Evolutionary conservation across 305 asterid species (phyloP), one percentile per base, ranked within the genome.

Genomic region (Striga hermonthica): DNA sequence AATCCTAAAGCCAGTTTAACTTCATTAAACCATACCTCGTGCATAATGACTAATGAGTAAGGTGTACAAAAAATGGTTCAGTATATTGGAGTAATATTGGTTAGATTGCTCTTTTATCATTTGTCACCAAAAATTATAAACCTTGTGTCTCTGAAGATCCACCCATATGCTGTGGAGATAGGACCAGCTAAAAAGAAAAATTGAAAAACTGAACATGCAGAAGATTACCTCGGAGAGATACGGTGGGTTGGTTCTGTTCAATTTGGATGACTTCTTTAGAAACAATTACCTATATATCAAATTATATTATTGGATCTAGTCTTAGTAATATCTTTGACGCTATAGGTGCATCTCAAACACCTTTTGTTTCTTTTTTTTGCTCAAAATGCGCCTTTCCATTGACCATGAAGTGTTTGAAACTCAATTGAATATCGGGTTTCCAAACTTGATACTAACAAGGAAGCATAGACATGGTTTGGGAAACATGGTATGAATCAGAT

Each of bases 161-260:
- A 58, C 35, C 49, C 45, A 36, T 37, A 38, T 37, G 43, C 43
- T 22, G 9, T 53, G 61, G 43, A 56, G 61, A 31, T 22, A 31
- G 14, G 4, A 34, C 43, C 15, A 31, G 47, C 12, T 36, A 38
- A 57, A 38, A 39, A 37, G 40, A 57, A 38, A 57, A 11, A 54
- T 9, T 8, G 43, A 28, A 38, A 58, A 39, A 58, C 22, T 37
- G 64, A 58, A 58, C 49, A 58, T 58, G 64, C 11, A 55, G 41
- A 55, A 55, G 40, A 58, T 58, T 1, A 37, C 62, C n/a, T 37
- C 13, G 8, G 14, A 14, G 13, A 9, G 13, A 58, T 58, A 47
- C 13, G 41, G 8, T 7, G 13, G 45, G 1, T 36, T 57, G 28
- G 47, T 12, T 1, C 13, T n/a, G 45, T 7, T 36, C 47, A 37